A percentile compares a stretch with the other conserved stretches of the same genome.
These are phyloP conservation scores for Fonsecaea multimorphosa DNA, from an alignment of 2,329 filamentous ascomycete species.

Conservation along the genomic window DNA sequence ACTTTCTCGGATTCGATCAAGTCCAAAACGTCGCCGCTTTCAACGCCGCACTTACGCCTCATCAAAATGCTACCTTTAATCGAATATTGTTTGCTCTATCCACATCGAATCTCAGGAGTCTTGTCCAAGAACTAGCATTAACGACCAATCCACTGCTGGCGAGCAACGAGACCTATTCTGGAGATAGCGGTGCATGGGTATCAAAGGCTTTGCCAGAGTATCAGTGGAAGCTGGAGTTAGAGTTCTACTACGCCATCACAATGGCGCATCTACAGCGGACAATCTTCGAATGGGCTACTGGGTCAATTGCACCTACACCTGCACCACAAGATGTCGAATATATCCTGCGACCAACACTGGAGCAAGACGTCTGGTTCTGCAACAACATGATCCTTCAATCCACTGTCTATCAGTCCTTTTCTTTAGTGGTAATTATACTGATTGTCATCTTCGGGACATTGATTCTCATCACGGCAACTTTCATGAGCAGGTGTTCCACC, in stretches of 20 bases:
- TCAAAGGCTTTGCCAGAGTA: slow-evolving; percentile 27
- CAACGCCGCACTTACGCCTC: slow-evolving; percentile 23
- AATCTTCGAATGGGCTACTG: slow-evolving; percentile 29
- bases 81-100: slow-evolving; percentile 27
- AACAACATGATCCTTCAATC: slow-evolving; percentile 30
- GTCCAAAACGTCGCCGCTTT: slow-evolving; percentile 28
- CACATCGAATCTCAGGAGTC: background rate
- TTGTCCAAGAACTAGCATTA: slow-evolving; percentile 14
- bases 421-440: slow-evolving; percentile 29
- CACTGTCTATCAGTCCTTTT: slow-evolving; percentile 31
- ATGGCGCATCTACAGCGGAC: slow-evolving; percentile 35
- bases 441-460: slow-evolving; percentile 29
- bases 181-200: slow-evolving; percentile 17
- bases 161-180: slow-evolving; percentile 16
- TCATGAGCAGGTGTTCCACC: slow-evolving; percentile 11
- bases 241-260: slow-evolving; percentile 33
- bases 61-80: slow-evolving; percentile 33
- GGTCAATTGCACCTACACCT: slow-evolving; percentile 27
- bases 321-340: slow-evolving; percentile 12
- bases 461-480: slow-evolving; percentile 15
- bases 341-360: slow-evolving; percentile 16
- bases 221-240: slow-evolving; percentile 33
- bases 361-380: slow-evolving; percentile 34
- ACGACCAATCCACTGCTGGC: slow-evolving; percentile 27
- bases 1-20: slow-evolving; percentile 28